Base-by-base conservation (phyloP, 495 filamentous ascomycete genomes). In the Xylaria scruposa region DNA sequence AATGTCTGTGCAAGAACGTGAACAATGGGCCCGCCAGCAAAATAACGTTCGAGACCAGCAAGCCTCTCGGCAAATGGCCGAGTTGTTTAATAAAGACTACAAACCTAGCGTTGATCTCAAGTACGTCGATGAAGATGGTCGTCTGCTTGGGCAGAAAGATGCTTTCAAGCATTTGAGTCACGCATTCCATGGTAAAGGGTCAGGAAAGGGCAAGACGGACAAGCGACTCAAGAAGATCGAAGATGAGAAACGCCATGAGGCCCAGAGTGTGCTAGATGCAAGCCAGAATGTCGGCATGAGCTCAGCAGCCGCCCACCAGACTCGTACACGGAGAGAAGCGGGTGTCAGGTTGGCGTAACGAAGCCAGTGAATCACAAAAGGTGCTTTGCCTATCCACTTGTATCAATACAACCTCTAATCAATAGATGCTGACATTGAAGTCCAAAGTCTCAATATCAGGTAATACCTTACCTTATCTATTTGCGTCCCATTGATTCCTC, bases 131-230 rank as follows among this genome's bases (percentile, higher is more conserved):
- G 94, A 94, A 62, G 89, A 88, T 77, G 96, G 96, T 7, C 90
- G 96, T 36, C 82, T 85, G 61, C 92, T 99, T 88, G 91, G 91
- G 75, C 89, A 92, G 78, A 99, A 98, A 85, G 96, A 99, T 82
- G 96, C 96, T 1, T 99, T 98, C 86, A 86, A 86, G 78, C 89
- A 98, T 78, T 85, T 98, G 58, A 94, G 90, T 76, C 96, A 99
- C 83, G 92, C 97, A 81, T 99, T 99, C 90, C 96, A 99, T 83
- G 96, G 96, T 67, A 98, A 98, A 84, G 94, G 95, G 54, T 94
- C 91, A 77, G 96, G 96, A 65, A 98, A 98, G 87, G 92, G 92
- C 84, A 99, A 99, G 91, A 98, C 94, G 31, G 95, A 98, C 85
- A 98, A 98, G 84, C 85, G 88, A 67, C 82, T 99, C 62, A 97